phyloP scores from a whole-genome alignment of 345 rosid genomes.

The Trapa bicornis region DNA sequence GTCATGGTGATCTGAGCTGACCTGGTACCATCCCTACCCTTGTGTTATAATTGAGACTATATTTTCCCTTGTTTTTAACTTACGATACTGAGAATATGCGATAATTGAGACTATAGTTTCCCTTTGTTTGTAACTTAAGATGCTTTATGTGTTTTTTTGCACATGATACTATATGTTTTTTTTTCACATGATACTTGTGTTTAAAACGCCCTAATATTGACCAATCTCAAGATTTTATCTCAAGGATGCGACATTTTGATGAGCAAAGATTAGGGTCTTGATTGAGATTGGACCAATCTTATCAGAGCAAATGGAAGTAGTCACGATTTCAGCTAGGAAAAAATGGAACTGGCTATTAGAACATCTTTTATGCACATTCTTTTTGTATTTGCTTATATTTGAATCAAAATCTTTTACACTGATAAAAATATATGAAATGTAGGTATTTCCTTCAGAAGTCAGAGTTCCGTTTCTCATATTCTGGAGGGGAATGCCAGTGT shows the following conservation, averaged over 20 bases:
- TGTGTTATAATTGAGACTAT: background rate
- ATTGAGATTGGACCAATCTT: background rate
- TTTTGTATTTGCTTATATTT: background rate
- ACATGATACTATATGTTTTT: too few relatives aligned
- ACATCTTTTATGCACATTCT: background rate
- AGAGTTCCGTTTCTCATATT: constrained; percentile 21
- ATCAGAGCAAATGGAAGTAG: background rate
- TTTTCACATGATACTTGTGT: too few relatives aligned
- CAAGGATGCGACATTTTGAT: background rate
- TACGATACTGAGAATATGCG: too few relatives aligned
- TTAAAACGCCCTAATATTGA: background rate
- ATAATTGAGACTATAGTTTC: background rate
- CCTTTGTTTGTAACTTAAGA: background rate
- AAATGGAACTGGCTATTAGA: background rate
- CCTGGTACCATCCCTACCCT: background rate
- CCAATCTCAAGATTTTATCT: background rate
- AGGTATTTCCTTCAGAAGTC: constrained; percentile 45
- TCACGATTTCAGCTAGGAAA: background rate
- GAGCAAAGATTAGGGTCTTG: background rate
- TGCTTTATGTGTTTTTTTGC: too few relatives aligned
- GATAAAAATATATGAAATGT: background rate
- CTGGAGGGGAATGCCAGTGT: constrained; percentile 29
- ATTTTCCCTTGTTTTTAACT: too few relatives aligned
- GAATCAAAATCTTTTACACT: background rate
- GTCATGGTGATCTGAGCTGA: too few relatives aligned